Evolutionary conservation across 352 stramenopile species (phyloP).

Genomic region (Pythium periplocum): DNA sequence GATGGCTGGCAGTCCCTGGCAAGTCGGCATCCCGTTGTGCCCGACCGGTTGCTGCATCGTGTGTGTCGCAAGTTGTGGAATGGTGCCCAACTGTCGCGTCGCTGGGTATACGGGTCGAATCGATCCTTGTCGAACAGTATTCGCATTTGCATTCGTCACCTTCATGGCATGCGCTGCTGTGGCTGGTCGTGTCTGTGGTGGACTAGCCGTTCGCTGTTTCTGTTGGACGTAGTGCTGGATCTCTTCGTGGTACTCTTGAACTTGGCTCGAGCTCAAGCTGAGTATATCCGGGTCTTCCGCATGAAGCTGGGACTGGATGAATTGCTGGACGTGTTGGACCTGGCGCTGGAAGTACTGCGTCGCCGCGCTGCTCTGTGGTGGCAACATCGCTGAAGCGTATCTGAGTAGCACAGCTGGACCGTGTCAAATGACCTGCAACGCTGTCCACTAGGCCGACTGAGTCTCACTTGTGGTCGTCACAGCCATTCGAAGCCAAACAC

Average conservation of each 20-base stretch:
- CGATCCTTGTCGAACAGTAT: no score
- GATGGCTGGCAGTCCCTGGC: conserved; percentile 2
- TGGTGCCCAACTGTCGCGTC: no score
- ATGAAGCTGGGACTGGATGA: conserved; percentile 17
- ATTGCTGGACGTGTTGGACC: conserved; percentile 15
- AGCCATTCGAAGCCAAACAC: conserved; percentile 2
- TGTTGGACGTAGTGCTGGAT: conserved; percentile 19
- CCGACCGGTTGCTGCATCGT: no score
- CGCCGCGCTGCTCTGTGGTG: neutral
- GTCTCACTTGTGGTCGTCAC: conserved; percentile 2
- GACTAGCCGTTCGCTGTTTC: conserved; percentile 14
- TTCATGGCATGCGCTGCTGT: neutral
- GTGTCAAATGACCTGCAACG: conserved; percentile 1
- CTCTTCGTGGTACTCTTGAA: conserved; percentile 20
- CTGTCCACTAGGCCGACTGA: conserved; percentile 1
- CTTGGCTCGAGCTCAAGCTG: conserved; percentile 12
- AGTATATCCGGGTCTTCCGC: conserved; percentile 14
- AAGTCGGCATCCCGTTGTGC: no score
- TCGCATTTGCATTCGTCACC: neutral
- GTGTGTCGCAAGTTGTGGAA: no score
- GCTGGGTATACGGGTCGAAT: no score
- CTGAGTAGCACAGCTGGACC: neutral
- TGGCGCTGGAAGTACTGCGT: conserved; percentile 14
- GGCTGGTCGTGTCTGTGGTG: conserved; percentile 1
- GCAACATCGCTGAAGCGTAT: neutral